Conservation (phyloP, 2,329 filamentous ascomycete genomes). For the Cladophialophora psammophila region DNA sequence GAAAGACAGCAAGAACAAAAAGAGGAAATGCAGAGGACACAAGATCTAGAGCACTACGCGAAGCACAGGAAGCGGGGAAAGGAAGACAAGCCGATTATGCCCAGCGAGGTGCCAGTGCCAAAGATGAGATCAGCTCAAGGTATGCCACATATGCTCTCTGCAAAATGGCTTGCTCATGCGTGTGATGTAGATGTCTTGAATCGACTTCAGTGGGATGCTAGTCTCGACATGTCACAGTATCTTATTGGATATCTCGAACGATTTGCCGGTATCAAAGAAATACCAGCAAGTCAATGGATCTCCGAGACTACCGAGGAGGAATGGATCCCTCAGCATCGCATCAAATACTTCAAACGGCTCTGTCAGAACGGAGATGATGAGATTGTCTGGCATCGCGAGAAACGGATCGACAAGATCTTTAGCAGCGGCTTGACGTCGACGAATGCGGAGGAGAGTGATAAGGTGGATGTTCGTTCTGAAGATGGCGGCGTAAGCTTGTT, state of each 20-base stretch:
- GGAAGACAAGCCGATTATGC: not conserved
- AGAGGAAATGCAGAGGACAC: conserved; percentile 14
- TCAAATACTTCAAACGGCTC: conserved; percentile 57
- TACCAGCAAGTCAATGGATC: conserved; percentile 59
- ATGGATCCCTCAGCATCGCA: conserved; percentile 63
- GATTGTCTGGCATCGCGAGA: conserved; percentile 60
- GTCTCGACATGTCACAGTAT: conserved; percentile 54
- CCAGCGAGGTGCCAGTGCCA: conserved; percentile 8
- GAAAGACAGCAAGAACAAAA: conserved; percentile 30
- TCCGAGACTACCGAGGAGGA: conserved; percentile 62
- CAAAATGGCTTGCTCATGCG: conserved; percentile 8
- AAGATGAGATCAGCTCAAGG: conserved; percentile 35
- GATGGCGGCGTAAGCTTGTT: conserved; percentile 20
- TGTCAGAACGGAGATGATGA: conserved; percentile 43
- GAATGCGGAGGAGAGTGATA: conserved; percentile 7
- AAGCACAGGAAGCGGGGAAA: conserved; percentile 27
- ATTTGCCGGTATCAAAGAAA: conserved; percentile 59
- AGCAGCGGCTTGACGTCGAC: conserved; percentile 33
- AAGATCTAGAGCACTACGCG: conserved; percentile 33
- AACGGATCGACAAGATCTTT: conserved; percentile 57
- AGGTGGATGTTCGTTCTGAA: conserved; percentile 15
- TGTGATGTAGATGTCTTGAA: conserved; percentile 53
- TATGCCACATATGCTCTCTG: not conserved
- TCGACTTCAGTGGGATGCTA: conserved; percentile 59
- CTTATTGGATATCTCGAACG: conserved; percentile 63